Conservation (phyloP, 1,284 basidiomycete species). For the Heterobasidion occidentale region DNA sequence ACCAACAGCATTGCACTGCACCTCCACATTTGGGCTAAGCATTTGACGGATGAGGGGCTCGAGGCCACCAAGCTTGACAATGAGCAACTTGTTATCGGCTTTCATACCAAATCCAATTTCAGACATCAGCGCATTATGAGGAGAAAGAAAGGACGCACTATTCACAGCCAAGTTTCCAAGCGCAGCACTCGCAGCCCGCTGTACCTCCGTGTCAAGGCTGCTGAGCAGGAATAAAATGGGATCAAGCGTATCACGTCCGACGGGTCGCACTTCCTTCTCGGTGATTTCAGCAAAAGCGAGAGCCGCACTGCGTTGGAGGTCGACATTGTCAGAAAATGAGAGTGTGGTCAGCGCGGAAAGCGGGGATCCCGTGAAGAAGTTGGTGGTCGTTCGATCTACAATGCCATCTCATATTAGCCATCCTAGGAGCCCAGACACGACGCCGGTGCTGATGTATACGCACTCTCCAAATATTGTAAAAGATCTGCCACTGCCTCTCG, state of each 20-base stretch:
- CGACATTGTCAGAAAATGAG: slow-evolving; percentile 99
- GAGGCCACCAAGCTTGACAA: slow-evolving; percentile 95
- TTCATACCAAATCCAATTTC: slow-evolving; percentile 4
- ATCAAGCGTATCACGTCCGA: slow-evolving; percentile 95
- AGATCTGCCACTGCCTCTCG: slow-evolving; percentile 97
- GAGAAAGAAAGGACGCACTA: slow-evolving; percentile 49
- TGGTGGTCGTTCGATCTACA: slow-evolving; percentile 89
- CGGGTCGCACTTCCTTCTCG: slow-evolving; percentile 97
- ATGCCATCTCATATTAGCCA: slow-evolving; percentile 7
- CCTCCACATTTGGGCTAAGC: slow-evolving; percentile 98
- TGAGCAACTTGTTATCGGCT: slow-evolving; percentile 99
- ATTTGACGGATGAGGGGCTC: slow-evolving; percentile 99
- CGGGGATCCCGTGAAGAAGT: slow-evolving; percentile 92
- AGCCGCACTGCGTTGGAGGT: slow-evolving; percentile 95
- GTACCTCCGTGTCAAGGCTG: slow-evolving; percentile 98
- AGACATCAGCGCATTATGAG: slow-evolving; percentile 9
- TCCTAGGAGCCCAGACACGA: slow-evolving; percentile 1
- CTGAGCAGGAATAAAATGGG: slow-evolving; percentile 97
- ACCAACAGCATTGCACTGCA: slow-evolving; percentile 99
- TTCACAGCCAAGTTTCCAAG: slow-evolving; percentile 98
- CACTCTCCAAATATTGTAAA: slow-evolving; percentile 96
- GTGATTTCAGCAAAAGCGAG: slow-evolving; percentile 99
- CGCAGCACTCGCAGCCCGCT: slow-evolving; percentile 97
- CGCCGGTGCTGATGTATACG: slow-evolving; percentile 21
- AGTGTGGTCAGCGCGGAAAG: slow-evolving; percentile 93